Percentiles rank a stretch among this genome's conserved stretches.
These are phyloP conservation scores for Fusarium oligoseptatum DNA, from an alignment of 2,329 filamentous ascomycete species.

Conservation along the genomic window DNA sequence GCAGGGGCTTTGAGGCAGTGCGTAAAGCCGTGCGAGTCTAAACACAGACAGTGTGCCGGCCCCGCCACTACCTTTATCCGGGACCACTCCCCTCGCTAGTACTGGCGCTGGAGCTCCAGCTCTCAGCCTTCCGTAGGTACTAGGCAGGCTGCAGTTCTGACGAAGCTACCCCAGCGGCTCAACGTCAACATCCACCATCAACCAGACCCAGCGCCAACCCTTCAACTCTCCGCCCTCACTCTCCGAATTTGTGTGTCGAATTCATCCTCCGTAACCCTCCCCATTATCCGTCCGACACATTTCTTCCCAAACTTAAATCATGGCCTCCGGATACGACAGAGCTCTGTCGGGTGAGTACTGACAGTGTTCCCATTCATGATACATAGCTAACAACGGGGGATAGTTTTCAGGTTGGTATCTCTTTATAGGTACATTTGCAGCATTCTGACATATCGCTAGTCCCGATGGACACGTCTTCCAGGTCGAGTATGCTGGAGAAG, in stretches of 20 bases:
- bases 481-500: conserved; percentile 98
- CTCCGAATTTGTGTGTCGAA: conserved; percentile 14
- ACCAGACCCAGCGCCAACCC: conserved; percentile 33
- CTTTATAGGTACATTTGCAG: neutral
- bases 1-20: neutral
- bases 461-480: conserved; percentile 99
- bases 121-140: conserved; percentile 47
- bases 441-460: conserved; percentile 70
- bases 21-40: neutral
- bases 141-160: conserved; percentile 56
- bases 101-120: conserved; percentile 47
- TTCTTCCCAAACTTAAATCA: conserved; percentile 48
- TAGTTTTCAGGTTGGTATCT: conserved; percentile 83
- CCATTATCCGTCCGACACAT: neutral
- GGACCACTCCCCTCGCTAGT: conserved; percentile 8
- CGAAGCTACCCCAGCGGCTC: conserved; percentile 52
- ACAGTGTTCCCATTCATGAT: conserved; percentile 46
- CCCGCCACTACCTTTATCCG: conserved; percentile 51
- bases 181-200: conserved; percentile 42
- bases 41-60: conserved; percentile 19
- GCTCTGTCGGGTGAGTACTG: conserved; percentile 90
- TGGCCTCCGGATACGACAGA: conserved; percentile 99
- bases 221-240: conserved; percentile 28
- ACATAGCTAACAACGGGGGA: conserved; percentile 60
- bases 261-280: neutral